Evolutionary conservation across 2,329 filamentous ascomycete species (phyloP).

Genomic region (Penicillium freii): DNA sequence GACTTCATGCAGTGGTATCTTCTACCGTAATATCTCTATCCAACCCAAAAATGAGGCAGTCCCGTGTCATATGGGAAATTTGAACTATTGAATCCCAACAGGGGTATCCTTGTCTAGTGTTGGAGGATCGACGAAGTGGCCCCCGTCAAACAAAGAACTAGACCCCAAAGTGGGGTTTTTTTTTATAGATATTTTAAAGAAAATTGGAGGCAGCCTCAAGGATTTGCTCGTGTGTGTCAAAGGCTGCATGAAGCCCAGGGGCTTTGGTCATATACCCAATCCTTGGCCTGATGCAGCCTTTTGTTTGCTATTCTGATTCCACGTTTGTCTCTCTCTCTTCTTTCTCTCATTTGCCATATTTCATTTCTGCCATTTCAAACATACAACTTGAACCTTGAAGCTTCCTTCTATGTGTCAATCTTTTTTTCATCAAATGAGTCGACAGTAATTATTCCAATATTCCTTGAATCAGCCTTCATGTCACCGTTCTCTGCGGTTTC

Average conservation of each 20-base stretch:
- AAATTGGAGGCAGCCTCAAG: background rate
- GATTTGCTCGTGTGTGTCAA: background rate
- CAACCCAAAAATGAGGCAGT: background rate
- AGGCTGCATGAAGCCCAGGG: background rate
- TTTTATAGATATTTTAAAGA: background rate
- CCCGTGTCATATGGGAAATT: background rate
- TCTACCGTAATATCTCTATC: background rate
- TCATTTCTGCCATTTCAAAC: background rate
- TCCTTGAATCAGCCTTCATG: background rate
- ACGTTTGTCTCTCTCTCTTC: background rate
- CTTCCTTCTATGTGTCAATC: background rate
- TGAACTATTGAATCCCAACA: slow-evolving; percentile 24
- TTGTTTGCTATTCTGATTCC: background rate
- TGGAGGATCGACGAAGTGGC: background rate
- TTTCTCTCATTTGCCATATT: background rate
- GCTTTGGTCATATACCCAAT: background rate
- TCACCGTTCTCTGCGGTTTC: background rate
- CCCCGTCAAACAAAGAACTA: background rate
- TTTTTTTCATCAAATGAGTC: background rate
- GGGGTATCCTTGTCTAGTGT: background rate
- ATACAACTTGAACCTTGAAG: background rate
- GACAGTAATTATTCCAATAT: background rate
- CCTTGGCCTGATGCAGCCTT: background rate
- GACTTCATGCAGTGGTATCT: background rate
- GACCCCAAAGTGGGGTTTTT: background rate